Base-by-base conservation (phyloP, 2,329 filamentous ascomycete species). In the Akanthomyces muscarius region DNA sequence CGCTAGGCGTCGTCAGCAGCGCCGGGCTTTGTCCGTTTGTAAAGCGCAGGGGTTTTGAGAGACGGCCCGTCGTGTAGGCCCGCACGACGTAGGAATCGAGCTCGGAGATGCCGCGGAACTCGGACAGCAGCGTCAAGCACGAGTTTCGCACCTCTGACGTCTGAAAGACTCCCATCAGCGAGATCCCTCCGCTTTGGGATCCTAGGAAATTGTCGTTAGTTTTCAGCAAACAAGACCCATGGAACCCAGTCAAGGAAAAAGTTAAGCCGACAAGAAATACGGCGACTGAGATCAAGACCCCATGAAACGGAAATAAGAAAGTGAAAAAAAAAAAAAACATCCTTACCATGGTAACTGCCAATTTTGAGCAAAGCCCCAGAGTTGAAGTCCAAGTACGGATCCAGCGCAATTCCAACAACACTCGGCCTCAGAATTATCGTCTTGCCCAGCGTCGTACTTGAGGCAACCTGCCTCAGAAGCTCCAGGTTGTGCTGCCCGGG, bases 381-480 rank as follows among this genome's bases (percentile, higher is more conserved):
- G 33, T 91, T 84, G 70, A 93, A 97, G 23, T 83, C 83, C 62
- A 86, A 85, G 70, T 97, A 98, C 1, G 87, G 83, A 65, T 89
- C 84, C 4, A 90, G 83, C 2, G 86, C 85, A 70, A 89, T 89
- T 0, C 91, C 93, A 0, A 92, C 74, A 0, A 86, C 83, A 65
- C 87, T 89, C 0, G 94, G 92, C 1, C 94, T 84, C 63, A 98
- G 86, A 23, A 96, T 90, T 0, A 96, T 85, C 0, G 91, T 95
- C 66, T 86, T 88, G 0, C 88, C 90, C 28, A 85, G 80, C 0
- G 86, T 80, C 0, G 90, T 95, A 13, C 82, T 78, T 0, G 89
- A 93, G 0, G 90, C 92, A 83, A 98, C 93, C 72, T 96, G 88
- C 33, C 81, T 76, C 65, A 99, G 89, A 18, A 99, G 75, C 6